Percentiles rank a stretch among this genome's conserved stretches.
phyloP scores from a whole-genome alignment of 495 filamentous ascomycete genomes.

The Penicillium subrubescens region DNA sequence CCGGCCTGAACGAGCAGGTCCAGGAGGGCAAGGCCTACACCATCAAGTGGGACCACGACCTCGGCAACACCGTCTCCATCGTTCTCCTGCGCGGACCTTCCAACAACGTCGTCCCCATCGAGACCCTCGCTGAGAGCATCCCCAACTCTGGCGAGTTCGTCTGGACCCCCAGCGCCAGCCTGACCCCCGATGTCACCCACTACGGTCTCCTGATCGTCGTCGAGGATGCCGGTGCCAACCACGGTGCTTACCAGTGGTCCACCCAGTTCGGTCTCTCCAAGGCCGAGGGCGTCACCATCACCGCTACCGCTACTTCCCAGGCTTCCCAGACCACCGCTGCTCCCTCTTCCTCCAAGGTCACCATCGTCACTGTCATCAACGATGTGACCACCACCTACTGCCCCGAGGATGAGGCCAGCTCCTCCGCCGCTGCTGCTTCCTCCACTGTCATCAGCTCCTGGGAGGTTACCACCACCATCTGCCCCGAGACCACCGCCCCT shows the following conservation, averaged over 20 bases:
- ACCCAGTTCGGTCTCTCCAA: slow-evolving; percentile 70
- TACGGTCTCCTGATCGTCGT: slow-evolving; percentile 70
- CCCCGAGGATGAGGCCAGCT: slow-evolving; percentile 21
- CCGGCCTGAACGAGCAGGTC: slow-evolving; percentile 55
- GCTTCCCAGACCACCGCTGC: slow-evolving; percentile 21
- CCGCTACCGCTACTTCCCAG: slow-evolving; percentile 29
- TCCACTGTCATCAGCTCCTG: slow-evolving; percentile 29
- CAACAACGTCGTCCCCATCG: slow-evolving; percentile 55
- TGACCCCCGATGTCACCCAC: slow-evolving; percentile 53
- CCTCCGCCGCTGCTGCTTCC: slow-evolving; percentile 11
- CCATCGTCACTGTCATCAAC: slow-evolving; percentile 11
- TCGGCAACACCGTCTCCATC: slow-evolving; percentile 55
- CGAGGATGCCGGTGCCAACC: slow-evolving; percentile 53
- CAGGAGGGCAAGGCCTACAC: slow-evolving; percentile 56
- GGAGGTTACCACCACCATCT: slow-evolving; percentile 24
- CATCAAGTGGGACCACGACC: slow-evolving; percentile 62
- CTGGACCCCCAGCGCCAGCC: slow-evolving; percentile 56
- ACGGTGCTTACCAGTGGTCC: slow-evolving; percentile 60
- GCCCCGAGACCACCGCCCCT: slow-evolving; percentile 16
- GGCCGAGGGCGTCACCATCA: slow-evolving; percentile 38
- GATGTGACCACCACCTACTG: slow-evolving; percentile 27
- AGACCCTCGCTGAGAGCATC: slow-evolving; percentile 57
- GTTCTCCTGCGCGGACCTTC: slow-evolving; percentile 64
- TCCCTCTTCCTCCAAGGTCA: slow-evolving; percentile 23
- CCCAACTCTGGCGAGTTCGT: slow-evolving; percentile 59